Conservation (phyloP, 1,139 yeast genomes). For the Suhomyces maxii region DNA sequence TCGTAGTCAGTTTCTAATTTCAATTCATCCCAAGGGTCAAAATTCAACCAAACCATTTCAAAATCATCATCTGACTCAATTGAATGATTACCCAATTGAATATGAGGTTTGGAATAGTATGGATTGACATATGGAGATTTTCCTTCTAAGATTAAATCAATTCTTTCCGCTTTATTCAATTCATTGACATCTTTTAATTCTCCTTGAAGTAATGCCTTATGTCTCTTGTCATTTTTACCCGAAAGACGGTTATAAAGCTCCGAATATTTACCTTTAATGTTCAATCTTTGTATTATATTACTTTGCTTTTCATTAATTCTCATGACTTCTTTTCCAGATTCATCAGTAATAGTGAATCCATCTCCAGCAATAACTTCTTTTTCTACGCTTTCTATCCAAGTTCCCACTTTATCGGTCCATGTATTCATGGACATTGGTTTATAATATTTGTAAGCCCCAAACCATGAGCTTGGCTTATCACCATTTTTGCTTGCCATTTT, state of each 20-base stretch:
- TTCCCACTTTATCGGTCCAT: conserved; percentile 43
- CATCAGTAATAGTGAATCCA: background rate
- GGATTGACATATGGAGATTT: conserved; percentile 16
- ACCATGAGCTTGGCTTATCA: conserved; percentile 52
- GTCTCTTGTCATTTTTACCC: conserved; percentile 24
- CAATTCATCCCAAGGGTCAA: conserved; percentile 56
- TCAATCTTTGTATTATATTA: conserved; percentile 7
- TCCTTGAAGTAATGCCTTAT: conserved; percentile 22
- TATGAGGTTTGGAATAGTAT: conserved; percentile 31
- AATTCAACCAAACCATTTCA: conserved; percentile 46
- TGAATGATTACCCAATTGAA: conserved; percentile 38
- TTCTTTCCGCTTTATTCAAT: conserved; percentile 38
- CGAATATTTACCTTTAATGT: conserved; percentile 17
- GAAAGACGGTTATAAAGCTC: conserved; percentile 30
- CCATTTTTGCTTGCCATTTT: conserved; percentile 44
- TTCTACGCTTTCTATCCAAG: conserved; percentile 25
- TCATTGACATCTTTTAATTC: conserved; percentile 35
- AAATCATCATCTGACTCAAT: conserved; percentile 44
- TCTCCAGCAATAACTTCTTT: conserved; percentile 10
- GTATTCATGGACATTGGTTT: conserved; percentile 52
- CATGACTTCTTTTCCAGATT: background rate
- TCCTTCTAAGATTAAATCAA: conserved; percentile 41
- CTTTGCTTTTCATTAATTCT: background rate
- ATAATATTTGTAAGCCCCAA: conserved; percentile 55
- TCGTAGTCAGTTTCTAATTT: conserved; percentile 42